Conservation (phyloP, 2,329 filamentous ascomycete genomes). For the Ophiostoma sp. region DNA sequence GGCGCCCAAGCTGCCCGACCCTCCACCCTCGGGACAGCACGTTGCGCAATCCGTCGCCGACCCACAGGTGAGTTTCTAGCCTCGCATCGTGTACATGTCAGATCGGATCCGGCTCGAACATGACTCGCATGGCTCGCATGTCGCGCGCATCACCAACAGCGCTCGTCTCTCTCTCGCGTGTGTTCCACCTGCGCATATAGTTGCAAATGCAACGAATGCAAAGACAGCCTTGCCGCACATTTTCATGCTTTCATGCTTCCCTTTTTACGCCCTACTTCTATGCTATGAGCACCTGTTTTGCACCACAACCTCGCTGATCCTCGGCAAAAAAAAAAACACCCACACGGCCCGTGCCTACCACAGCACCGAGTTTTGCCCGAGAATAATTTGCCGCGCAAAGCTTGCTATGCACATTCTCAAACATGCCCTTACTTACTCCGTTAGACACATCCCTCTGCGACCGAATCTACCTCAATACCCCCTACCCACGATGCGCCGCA, state of each 20-base stretch:
- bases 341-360: too few relatives aligned
- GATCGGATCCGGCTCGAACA: neutral
- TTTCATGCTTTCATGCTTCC: too few relatives aligned
- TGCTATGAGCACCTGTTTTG: neutral
- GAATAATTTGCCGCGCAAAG: neutral
- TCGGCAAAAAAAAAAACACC: neutral
- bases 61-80: neutral
- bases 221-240: neutral
- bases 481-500: constrained; percentile 22
- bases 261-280: neutral
- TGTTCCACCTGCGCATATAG: neutral
- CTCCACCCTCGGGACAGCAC: constrained; percentile 16
- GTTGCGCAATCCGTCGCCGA: constrained; percentile 1
- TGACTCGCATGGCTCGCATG: neutral
- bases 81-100: neutral
- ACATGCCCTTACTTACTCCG: neutral
- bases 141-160: neutral
- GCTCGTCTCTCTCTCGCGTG: neutral
- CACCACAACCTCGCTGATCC: neutral
- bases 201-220: neutral
- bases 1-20: constrained; percentile 31
- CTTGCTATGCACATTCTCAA: neutral
- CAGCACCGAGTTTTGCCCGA: too few relatives aligned
- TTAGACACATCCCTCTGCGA: neutral
- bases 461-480: constrained; percentile 10